phyloP scores from a whole-genome alignment of 345 rosid species.

The Eucalyptus polyanthemos region DNA sequence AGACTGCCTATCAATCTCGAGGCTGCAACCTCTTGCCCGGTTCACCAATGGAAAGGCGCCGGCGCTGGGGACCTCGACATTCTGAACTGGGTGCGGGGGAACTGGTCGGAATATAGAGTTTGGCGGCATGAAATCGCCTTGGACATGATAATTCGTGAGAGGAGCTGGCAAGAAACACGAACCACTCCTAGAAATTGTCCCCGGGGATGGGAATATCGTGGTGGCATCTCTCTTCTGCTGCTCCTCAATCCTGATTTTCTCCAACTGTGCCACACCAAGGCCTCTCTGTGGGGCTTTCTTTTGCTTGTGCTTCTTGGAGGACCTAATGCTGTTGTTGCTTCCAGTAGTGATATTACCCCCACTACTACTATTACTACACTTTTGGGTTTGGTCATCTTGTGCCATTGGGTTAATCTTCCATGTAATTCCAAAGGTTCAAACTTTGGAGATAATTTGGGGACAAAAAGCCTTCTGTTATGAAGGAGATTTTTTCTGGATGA shows the following conservation, averaged over 20 bases:
- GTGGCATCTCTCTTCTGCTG: constrained; percentile 26
- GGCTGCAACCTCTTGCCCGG: not conserved
- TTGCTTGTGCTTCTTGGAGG: constrained; percentile 26
- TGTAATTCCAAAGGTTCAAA: not conserved
- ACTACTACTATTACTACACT: constrained; percentile 9
- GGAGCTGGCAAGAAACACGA: not conserved
- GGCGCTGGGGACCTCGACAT: not conserved
- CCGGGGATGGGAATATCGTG: not conserved
- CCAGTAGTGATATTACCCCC: not conserved
- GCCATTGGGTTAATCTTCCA: constrained; percentile 19
- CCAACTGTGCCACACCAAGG: constrained; percentile 63
- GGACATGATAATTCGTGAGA: not conserved
- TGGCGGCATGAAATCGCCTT: not conserved
- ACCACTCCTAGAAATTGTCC: not conserved
- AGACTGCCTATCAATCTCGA: constrained; percentile 1
- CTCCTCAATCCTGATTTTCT: constrained; percentile 47
- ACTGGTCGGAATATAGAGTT: not conserved
- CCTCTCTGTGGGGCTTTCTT: constrained; percentile 58
- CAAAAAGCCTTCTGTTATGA: not conserved
- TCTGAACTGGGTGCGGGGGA: not conserved
- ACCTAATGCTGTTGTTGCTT: not conserved
- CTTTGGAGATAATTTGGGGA: not conserved
- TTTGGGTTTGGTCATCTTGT: constrained; percentile 26
- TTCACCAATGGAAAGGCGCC: constrained; percentile 9
- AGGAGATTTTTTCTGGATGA: not conserved